Conservation (phyloP, 164 flowering plant species). For the Cinnamomum micranthum region DNA sequence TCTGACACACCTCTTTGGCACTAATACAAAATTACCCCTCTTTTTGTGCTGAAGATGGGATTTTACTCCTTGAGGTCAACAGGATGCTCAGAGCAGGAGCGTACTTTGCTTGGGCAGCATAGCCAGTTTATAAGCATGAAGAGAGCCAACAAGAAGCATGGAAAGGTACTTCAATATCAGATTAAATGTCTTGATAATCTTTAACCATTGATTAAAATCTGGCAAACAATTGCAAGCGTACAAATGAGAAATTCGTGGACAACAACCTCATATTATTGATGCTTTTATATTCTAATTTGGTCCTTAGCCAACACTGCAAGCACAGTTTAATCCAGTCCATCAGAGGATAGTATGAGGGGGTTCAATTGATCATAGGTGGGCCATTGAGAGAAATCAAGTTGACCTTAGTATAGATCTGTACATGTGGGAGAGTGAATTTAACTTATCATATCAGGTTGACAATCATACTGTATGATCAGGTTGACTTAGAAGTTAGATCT, state of each 20-base stretch:
- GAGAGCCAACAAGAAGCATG: conserved; percentile 64
- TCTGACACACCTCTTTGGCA: neutral
- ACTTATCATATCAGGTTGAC: too few species aligned
- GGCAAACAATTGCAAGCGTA: neutral
- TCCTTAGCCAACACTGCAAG: neutral
- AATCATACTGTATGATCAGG: too few species aligned
- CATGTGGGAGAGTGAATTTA: too few species aligned
- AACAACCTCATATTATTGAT: neutral
- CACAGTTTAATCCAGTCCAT: too few species aligned
- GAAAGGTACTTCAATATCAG: conserved; percentile 44
- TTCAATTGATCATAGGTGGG: too few species aligned
- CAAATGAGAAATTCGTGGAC: neutral
- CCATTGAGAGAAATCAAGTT: too few species aligned
- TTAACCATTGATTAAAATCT: neutral
- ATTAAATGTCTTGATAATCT: neutral
- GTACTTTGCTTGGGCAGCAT: conserved; percentile 92
- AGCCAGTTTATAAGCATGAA: conserved; percentile 87
- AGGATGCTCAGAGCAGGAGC: conserved; percentile 87
- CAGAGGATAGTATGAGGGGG: too few species aligned
- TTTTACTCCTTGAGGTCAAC: conserved; percentile 79
- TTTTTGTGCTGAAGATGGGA: conserved; percentile 42
- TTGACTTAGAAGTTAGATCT: too few species aligned
- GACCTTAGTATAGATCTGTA: too few species aligned
- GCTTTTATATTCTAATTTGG: neutral
- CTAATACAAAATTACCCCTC: conserved; percentile 1